Evolutionary conservation across 2,329 filamentous ascomycete genomes (phyloP).

Genomic region (Ophiocordyceps robertsii): DNA sequence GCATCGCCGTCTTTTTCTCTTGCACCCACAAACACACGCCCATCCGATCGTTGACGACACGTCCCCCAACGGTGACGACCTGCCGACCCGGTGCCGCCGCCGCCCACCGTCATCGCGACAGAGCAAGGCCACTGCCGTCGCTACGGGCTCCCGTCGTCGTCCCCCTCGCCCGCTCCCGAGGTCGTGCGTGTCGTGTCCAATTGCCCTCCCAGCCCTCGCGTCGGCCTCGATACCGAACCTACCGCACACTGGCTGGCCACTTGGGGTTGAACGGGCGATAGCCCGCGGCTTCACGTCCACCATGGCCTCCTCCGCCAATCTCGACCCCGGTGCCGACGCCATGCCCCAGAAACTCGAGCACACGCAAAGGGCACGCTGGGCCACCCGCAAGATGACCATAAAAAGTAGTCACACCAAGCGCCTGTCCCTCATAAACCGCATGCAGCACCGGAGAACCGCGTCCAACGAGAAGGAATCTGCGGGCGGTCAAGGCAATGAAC

Average conservation of each 20-base stretch:
- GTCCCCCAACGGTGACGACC: not conserved
- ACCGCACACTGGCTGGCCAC: slow-evolving; percentile 21
- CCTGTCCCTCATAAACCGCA: slow-evolving; percentile 65
- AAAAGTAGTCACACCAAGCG: slow-evolving; percentile 68
- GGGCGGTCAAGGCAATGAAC: slow-evolving; percentile 17
- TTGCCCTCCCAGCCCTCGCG: not conserved
- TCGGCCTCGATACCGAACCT: not conserved
- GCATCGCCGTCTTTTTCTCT: not conserved
- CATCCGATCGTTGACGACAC: not conserved
- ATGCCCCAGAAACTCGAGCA: slow-evolving; percentile 7
- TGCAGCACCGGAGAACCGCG: slow-evolving; percentile 48
- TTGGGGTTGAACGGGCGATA: slow-evolving; percentile 23
- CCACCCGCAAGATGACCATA: slow-evolving; percentile 75
- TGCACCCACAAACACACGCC: not conserved
- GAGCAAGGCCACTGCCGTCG: not conserved
- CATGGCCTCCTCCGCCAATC: slow-evolving; percentile 17
- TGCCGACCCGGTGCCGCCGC: not conserved
- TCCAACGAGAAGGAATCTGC: slow-evolving; percentile 57
- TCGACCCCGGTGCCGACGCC: slow-evolving; percentile 14
- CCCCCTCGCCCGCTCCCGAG: not conserved
- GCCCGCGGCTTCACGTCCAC: slow-evolving; percentile 20
- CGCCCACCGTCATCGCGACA: not conserved
- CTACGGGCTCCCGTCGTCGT: not conserved
- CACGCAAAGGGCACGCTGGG: slow-evolving; percentile 82
- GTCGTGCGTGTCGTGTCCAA: not conserved